Base-by-base conservation (phyloP, 441 rosid species). In the Erysimum cheiri region DNA sequence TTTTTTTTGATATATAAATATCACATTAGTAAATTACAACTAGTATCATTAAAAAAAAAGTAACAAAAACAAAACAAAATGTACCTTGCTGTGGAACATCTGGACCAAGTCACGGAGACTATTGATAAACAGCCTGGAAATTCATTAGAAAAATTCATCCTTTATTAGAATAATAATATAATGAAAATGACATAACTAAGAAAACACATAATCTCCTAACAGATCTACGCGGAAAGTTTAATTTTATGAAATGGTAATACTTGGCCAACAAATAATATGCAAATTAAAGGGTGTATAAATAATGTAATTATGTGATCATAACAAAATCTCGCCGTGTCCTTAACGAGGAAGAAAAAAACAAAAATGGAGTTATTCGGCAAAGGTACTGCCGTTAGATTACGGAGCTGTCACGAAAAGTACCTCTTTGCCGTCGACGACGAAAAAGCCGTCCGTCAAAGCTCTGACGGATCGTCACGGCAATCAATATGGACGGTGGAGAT, bases 351-450 rank as follows among this genome's bases (percentile, higher is more conserved):
- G 4, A 1, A 19, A 29, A 26, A 41, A 22, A 22, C 24, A 4
- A 31, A 28, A 32, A 87, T 87, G 92, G 93, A 88, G 74, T 7
- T 83, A 10, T 81, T 85, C 75, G 19, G 28, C 69, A 77, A 80
- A 47, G 59, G 80, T 0, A 67, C 63, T 59, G 84, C 80, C 7
- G 85, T 85, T 19, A 84, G 77, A 66, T 79, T 88, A 57, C 80
- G 84, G 9, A 81, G 88, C 85, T 87, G 81, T 74, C 85, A 80
- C 48, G 86, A 81, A 22, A 88, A 85, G 50, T 85, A 85, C 63
- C 70, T 88, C 12, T 67, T 70, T 24, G 87, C 88, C 53, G 79
- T 74, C 46, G 87, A 84, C 49, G 88, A 83, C 19, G 77, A 80
- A n/a, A 76, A 77, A 67, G 31, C 72, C 36, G 82, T 88, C 49